These are phyloP conservation scores for Leonotis leonurus DNA, from an alignment of 257 asterid genomes.

Conservation along the genomic window DNA sequence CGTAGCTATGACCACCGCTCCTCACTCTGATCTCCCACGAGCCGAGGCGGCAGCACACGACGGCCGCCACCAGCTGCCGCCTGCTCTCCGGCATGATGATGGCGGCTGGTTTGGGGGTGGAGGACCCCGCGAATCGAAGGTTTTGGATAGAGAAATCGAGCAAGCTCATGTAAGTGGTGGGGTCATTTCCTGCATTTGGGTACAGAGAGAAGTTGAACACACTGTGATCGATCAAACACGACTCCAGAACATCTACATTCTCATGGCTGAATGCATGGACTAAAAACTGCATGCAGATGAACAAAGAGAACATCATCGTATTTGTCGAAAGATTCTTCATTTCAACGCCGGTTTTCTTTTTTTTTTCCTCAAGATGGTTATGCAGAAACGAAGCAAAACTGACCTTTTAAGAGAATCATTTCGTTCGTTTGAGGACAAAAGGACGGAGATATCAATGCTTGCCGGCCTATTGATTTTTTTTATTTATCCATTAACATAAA, in stretches of 20 bases:
- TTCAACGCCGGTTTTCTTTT: slow-evolving; percentile 8
- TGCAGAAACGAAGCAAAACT: not conserved
- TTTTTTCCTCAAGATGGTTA: not conserved
- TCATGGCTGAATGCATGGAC: slow-evolving; percentile 13
- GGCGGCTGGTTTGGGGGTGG: slow-evolving; percentile 47
- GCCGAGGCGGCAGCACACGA: slow-evolving; percentile 38
- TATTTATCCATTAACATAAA: slow-evolving; percentile 16
- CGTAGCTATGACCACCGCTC: slow-evolving; percentile 82
- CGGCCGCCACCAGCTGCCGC: slow-evolving; percentile 36
- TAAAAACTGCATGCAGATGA: slow-evolving; percentile 9
- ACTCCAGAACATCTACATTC: slow-evolving; percentile 16
- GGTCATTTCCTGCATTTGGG: slow-evolving; percentile 25
- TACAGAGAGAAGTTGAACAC: slow-evolving; percentile 41
- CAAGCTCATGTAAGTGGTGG: slow-evolving; percentile 23
- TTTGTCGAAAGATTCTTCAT: slow-evolving; percentile 18
- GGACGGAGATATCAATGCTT: slow-evolving; percentile 8
- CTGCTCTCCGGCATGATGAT: slow-evolving; percentile 50
- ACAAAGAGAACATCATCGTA: not conserved
- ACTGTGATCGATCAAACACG: slow-evolving; percentile 37
- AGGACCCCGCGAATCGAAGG: slow-evolving; percentile 35
- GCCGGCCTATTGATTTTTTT: slow-evolving; percentile 34
- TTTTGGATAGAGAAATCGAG: slow-evolving; percentile 68
- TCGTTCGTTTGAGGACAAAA: slow-evolving; percentile 25
- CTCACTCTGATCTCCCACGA: slow-evolving; percentile 48
- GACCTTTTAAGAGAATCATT: slow-evolving; percentile 22